Evolutionary conservation across 306 rosid species (phyloP).

Genomic region (Sindora glabra): DNA sequence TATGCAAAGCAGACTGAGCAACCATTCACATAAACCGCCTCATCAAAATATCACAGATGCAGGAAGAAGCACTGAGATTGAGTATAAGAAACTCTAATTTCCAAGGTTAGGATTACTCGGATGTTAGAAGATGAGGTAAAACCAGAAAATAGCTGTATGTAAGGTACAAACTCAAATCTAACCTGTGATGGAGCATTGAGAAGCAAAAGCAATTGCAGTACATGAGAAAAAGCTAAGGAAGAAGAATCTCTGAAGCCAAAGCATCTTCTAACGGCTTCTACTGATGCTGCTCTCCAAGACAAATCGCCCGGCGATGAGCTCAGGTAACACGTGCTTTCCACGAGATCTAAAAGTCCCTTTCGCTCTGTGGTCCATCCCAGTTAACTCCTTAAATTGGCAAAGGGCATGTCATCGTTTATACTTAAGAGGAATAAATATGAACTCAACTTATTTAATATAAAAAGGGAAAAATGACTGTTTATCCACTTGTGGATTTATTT

Average conservation of each 20-base stretch:
- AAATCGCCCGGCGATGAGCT: too few species aligned
- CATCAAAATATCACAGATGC: not conserved
- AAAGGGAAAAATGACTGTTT: too few species aligned
- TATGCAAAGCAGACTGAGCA: slow-evolving; percentile 4
- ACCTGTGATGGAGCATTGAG: slow-evolving; percentile 59
- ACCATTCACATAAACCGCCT: not conserved
- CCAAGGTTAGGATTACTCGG: not conserved
- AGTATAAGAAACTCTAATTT: not conserved
- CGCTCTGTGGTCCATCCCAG: too few species aligned
- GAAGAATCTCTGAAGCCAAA: not conserved
- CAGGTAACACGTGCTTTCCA: too few species aligned
- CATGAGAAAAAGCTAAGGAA: slow-evolving; percentile 25
- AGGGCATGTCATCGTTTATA: too few species aligned
- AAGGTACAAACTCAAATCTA: not conserved
- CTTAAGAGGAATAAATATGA: too few species aligned
- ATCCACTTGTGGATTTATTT: too few species aligned
- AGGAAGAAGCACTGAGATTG: not conserved
- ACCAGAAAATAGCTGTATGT: not conserved
- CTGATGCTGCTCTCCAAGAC: not conserved
- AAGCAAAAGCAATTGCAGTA: slow-evolving; percentile 41
- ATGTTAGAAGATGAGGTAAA: not conserved
- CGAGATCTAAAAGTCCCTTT: too few species aligned
- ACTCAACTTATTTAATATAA: too few species aligned
- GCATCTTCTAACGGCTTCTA: slow-evolving; percentile 40
- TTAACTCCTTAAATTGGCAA: too few species aligned